phyloP scores from a whole-genome alignment of 345 rosid genomes.

The Microcos paniculata region DNA sequence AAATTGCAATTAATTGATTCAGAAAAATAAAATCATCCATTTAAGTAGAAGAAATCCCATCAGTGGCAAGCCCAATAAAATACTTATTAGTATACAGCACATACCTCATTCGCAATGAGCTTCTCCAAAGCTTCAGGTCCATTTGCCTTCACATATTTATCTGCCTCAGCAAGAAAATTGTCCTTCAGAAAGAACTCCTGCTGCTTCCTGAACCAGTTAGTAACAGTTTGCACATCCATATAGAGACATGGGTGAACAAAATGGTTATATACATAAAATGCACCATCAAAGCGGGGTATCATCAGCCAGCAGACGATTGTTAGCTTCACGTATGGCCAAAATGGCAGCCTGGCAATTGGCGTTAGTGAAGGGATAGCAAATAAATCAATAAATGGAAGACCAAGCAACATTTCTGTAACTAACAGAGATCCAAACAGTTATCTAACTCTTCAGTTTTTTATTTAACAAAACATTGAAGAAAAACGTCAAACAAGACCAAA shows the following conservation, averaged over 20 bases:
- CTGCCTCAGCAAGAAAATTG: slow-evolving; percentile 7
- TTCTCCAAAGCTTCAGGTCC: slow-evolving; percentile 26
- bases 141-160: slow-evolving; percentile 16
- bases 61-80: neutral
- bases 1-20: no score
- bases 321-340: slow-evolving; percentile 36
- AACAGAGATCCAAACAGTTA: neutral
- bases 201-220: slow-evolving; percentile 12
- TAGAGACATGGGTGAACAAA: slow-evolving; percentile 30
- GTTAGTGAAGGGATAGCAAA: neutral
- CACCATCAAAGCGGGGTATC: slow-evolving; percentile 31
- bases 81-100: neutral
- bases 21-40: no score
- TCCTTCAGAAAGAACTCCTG: slow-evolving; percentile 2
- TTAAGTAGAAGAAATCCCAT: neutral
- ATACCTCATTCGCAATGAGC: slow-evolving; percentile 23
- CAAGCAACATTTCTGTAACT: neutral
- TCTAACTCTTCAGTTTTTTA: no score
- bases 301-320: slow-evolving; percentile 17
- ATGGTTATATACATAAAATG: slow-evolving; percentile 26
- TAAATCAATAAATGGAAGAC: neutral
- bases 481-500: neutral
- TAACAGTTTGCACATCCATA: neutral
- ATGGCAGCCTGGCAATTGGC: slow-evolving; percentile 9
- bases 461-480: neutral